A percentile compares a stretch with the other conserved stretches of the same genome.
phyloP scores from a whole-genome alignment of 106 monocot genomes.

The Dioscorea zingiberensis region DNA sequence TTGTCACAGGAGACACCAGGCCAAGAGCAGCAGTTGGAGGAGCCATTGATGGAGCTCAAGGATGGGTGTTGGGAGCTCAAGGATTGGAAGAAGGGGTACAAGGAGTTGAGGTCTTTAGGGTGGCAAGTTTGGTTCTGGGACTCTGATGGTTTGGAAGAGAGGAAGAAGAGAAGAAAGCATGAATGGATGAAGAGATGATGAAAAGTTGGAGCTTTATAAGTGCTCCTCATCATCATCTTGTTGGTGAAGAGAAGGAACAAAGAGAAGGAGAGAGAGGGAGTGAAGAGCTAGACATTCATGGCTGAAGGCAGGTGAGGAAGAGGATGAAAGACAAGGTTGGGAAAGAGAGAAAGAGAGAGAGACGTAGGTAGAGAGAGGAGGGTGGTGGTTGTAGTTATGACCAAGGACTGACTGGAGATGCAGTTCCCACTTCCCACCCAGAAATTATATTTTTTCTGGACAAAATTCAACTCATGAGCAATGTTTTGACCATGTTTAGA shows the following conservation, averaged over 20 bases:
- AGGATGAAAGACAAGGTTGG: too few species aligned
- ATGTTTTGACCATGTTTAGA: too few species aligned
- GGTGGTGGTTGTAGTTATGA: neutral
- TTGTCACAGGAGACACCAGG: conserved; percentile 17
- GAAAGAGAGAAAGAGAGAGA: neutral
- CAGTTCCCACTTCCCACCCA: too few species aligned
- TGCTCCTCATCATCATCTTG: conserved; percentile 1
- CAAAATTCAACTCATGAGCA: too few species aligned
- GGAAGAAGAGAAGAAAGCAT: neutral
- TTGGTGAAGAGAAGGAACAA: neutral
- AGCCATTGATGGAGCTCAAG: neutral
- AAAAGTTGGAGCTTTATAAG: neutral
- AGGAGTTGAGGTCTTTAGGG: neutral
- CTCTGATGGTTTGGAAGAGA: neutral
- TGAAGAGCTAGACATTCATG: too few species aligned
- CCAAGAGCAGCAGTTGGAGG: conserved; percentile 14
- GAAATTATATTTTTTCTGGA: too few species aligned
- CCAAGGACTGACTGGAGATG: too few species aligned
- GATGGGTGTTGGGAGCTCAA: neutral
- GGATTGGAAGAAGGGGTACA: neutral
- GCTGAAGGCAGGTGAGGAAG: too few species aligned
- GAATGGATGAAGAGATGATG: neutral
- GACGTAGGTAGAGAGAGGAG: neutral
- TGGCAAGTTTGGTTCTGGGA: neutral
- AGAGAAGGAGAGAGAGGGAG: neutral